A percentile compares a stretch with the other conserved stretches of the same genome.
Conservation (phyloP, 2,329 filamentous ascomycete species). For the Cryphonectria nitschkei region DNA sequence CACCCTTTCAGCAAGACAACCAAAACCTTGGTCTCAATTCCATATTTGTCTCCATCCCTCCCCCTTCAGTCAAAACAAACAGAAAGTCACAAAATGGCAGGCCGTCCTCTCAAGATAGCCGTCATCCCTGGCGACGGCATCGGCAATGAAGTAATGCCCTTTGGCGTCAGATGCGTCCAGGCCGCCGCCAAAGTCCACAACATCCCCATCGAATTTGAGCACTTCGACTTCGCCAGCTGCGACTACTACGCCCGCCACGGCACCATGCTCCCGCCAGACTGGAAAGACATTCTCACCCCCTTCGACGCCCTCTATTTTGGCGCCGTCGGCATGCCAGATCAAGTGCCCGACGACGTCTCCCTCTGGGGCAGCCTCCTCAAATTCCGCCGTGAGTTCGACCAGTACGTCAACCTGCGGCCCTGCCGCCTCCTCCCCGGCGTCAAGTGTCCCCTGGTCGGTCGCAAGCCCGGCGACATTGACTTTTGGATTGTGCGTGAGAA, state of each 20-base stretch:
- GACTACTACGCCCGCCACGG: conserved; percentile 56
- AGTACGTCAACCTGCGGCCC: conserved; percentile 71
- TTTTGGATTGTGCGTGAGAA: conserved; percentile 69
- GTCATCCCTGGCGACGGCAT: conserved; percentile 72
- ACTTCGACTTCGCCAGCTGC: conserved; percentile 69
- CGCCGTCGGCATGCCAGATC: conserved; percentile 60
- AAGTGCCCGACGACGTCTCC: conserved; percentile 67
- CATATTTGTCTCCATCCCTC: too few relatives aligned
- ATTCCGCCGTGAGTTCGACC: conserved; percentile 68
- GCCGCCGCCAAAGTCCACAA: conserved; percentile 51
- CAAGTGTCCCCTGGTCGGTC: conserved; percentile 56
- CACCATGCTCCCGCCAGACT: conserved; percentile 47
- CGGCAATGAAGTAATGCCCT: conserved; percentile 68
- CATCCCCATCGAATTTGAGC: conserved; percentile 60
- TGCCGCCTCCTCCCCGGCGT: conserved; percentile 65
- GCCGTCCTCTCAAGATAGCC: conserved; percentile 48
- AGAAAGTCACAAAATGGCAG: conserved; percentile 3
- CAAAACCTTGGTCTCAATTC: too few relatives aligned
- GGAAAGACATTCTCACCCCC: conserved; percentile 56
- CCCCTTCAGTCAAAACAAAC: too few relatives aligned
- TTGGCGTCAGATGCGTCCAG: conserved; percentile 64
- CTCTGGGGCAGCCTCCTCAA: conserved; percentile 70
- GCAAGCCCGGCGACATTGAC: conserved; percentile 61
- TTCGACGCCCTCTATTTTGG: conserved; percentile 72
- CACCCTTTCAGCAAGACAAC: too few relatives aligned